Percentiles rank a stretch among this genome's conserved stretches.
These are phyloP conservation scores for Limonium bicolor DNA, from an alignment of 148 eudicot genomes.

Conservation along the genomic window DNA sequence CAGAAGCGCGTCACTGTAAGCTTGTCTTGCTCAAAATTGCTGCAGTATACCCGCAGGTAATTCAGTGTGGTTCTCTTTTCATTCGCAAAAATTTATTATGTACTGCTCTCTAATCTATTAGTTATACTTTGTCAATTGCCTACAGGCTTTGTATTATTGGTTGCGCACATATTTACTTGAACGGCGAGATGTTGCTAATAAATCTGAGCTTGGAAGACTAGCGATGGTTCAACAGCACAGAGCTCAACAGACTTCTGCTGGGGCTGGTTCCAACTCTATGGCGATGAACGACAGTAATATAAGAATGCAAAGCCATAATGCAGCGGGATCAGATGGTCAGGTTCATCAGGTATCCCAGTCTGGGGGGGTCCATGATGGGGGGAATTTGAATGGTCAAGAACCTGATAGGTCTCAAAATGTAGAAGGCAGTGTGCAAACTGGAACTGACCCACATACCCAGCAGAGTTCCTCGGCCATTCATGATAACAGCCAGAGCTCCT, in stretches of 20 bases:
- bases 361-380: slow-evolving; percentile 55
- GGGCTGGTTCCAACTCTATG: slow-evolving; percentile 29
- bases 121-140: neutral
- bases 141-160: slow-evolving; percentile 95
- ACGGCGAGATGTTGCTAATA: slow-evolving; percentile 96
- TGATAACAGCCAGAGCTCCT: slow-evolving; percentile 59
- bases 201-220: slow-evolving; percentile 79
- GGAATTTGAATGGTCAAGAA: slow-evolving; percentile 58
- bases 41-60: slow-evolving; percentile 78
- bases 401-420: slow-evolving; percentile 51
- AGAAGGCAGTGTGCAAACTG: slow-evolving; percentile 45
- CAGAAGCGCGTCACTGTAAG: slow-evolving; percentile 90
- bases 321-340: slow-evolving; percentile 48
- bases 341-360: slow-evolving; percentile 43
- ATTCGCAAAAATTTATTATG: neutral
- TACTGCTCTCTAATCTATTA: neutral
- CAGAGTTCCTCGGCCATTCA: slow-evolving; percentile 40
- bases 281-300: slow-evolving; percentile 42
- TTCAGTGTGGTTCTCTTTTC: slow-evolving; percentile 5
- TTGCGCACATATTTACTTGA: slow-evolving; percentile 93
- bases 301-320: slow-evolving; percentile 43
- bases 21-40: slow-evolving; percentile 86
- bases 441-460: slow-evolving; percentile 50
- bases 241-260: slow-evolving; percentile 69
- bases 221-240: slow-evolving; percentile 95